Evolutionary conservation across 2,329 filamentous ascomycete species (phyloP), one percentile per base, ranked within the genome.

Genomic region (Aspergillus pseudoterreus): DNA sequence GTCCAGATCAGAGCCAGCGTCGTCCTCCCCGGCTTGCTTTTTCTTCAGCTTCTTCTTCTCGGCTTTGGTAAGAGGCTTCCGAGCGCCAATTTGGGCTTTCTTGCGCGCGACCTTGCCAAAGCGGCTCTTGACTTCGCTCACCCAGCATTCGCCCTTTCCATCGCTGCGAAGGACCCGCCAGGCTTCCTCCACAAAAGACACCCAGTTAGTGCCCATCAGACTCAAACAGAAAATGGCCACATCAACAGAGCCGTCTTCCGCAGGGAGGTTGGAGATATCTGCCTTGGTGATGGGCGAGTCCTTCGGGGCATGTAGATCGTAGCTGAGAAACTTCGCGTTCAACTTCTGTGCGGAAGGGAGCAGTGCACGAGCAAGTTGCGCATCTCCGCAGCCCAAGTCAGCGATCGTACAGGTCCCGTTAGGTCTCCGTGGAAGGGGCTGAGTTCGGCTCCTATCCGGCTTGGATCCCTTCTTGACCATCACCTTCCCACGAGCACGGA

Each of bases 201-300:
- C 82, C 92, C 94, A 99, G 75, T 99, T 99, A 50, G 94, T 99
- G 66, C 94, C 94, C 94, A 99, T 99, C 53, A 99, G 82, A 45
- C 92, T 94, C 30, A 99, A 81, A 71, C 94, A 99, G 78, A 97
- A 97, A 60, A 99, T 86, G 45, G 89, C 89, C 4, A 99, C 80
- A 70, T 99, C 91, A 55, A 91, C 85, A 55, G 82, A 84, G 42
- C 84, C 86, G 60, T 92, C 85, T 4, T 77, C 76, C 0, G 96
- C 75, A 0, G 92, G 92, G 1, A 99, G 77, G 53, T 87, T 82
- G 27, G 91, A 87, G 47, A 97, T 94, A 72, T 99, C 94, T 12
- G 94, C 91, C 56, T 86, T 84, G 1, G 89, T 96, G 56, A 99
- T 88, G 17, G 91, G 81, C 15, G 83, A 78, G 51, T 46, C 57